phyloP scores from a whole-genome alignment of 2,329 filamentous ascomycete genomes.

The Nannizziopsis barbatae region DNA sequence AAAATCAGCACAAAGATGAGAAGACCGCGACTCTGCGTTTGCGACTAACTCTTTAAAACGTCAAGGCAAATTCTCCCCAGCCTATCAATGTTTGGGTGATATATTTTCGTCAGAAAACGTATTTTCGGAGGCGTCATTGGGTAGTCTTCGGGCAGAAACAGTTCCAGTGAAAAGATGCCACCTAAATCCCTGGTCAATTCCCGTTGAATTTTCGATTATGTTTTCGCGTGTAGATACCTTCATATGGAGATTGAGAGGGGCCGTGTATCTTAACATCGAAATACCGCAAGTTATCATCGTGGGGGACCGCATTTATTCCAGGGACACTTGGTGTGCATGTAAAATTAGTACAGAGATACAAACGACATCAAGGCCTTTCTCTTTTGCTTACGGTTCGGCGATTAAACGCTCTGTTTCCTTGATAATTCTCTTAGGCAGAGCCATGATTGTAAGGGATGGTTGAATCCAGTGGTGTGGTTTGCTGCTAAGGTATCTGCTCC shows the following conservation, averaged over 20 bases:
- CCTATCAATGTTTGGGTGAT: conserved; percentile 98
- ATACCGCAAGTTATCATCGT: conserved; percentile 94
- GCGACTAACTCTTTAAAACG: conserved; percentile 74
- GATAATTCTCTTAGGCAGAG: conserved; percentile 89
- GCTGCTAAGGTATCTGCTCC: no score
- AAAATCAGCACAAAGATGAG: conserved; percentile 9
- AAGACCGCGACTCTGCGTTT: background rate
- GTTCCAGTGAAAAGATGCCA: conserved; percentile 90
- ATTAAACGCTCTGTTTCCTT: conserved; percentile 98
- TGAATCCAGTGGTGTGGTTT: background rate
- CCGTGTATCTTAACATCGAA: conserved; percentile 97
- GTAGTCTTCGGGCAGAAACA: conserved; percentile 97
- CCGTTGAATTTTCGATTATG: background rate
- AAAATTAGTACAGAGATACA: conserved; percentile 5
- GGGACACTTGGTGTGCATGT: conserved; percentile 57
- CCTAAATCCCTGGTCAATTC: conserved; percentile 32
- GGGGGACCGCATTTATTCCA: conserved; percentile 88
- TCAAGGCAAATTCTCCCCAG: conserved; percentile 94
- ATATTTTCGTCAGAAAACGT: conserved; percentile 96
- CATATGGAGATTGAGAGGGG: conserved; percentile 83
- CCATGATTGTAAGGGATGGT: conserved; percentile 35
- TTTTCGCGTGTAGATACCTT: conserved; percentile 48
- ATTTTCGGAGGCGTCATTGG: conserved; percentile 99
- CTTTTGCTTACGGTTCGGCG: conserved; percentile 70
- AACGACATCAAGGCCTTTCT: background rate